Evolutionary conservation across 164 flowering plant species (phyloP).

Genomic region (Saururus chinensis): DNA sequence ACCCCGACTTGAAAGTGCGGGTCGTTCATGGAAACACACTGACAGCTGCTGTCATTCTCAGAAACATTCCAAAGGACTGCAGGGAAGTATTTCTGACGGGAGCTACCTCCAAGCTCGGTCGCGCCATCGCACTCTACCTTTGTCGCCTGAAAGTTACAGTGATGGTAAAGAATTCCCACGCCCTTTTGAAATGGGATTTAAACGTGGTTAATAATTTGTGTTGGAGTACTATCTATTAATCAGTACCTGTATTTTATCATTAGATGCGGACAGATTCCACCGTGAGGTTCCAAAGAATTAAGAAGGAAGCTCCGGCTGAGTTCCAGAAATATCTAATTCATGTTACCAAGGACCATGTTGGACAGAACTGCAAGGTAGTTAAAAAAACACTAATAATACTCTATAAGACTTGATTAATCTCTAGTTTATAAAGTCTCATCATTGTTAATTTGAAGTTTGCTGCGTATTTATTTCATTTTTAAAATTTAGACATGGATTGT

Average conservation of each 20-base stretch:
- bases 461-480: not conserved
- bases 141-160: slow-evolving; percentile 51
- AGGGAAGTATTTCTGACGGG: slow-evolving; percentile 80
- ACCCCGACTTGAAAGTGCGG: slow-evolving; percentile 58
- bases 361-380: slow-evolving; percentile 62
- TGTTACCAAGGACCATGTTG: slow-evolving; percentile 82
- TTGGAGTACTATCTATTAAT: no score
- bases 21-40: slow-evolving; percentile 93
- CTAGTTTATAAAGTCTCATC: no score
- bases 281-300: slow-evolving; percentile 70
- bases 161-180: no score
- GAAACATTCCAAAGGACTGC: slow-evolving; percentile 52
- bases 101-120: slow-evolving; percentile 95
- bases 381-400: no score
- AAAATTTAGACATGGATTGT: slow-evolving; percentile 70
- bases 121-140: slow-evolving; percentile 94
- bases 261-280: slow-evolving; percentile 81
- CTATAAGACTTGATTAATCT: no score
- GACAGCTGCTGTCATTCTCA: slow-evolving; percentile 82
- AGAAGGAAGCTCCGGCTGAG: slow-evolving; percentile 66
- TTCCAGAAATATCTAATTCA: slow-evolving; percentile 62
- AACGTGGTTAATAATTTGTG: no score
- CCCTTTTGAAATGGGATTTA: no score
- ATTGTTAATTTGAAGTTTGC: no score
- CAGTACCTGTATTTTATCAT: no score